These are phyloP conservation scores for Orbilia brochopaga DNA, from an alignment of 2,329 filamentous ascomycete genomes.

Conservation along the genomic window DNA sequence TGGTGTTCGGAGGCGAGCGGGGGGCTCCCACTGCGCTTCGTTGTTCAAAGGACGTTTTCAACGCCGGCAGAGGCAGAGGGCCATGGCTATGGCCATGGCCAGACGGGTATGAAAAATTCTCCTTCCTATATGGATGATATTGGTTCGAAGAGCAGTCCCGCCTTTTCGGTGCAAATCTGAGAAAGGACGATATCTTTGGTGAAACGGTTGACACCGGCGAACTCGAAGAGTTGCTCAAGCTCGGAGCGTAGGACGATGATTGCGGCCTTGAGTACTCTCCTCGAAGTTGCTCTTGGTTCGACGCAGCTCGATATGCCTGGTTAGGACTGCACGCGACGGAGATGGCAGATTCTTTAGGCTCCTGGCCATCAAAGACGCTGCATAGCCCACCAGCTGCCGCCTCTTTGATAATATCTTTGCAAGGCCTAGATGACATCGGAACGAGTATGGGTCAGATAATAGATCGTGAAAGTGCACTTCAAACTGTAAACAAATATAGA, in stretches of 20 bases:
- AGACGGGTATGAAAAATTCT: conserved; percentile 22
- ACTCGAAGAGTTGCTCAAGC: conserved; percentile 45
- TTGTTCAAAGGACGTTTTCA: conserved; percentile 43
- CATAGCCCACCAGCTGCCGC: conserved; percentile 36
- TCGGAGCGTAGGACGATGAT: conserved; percentile 43
- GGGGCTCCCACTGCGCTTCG: conserved; percentile 15
- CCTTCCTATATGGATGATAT: conserved; percentile 49
- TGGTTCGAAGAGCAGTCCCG: conserved; percentile 31
- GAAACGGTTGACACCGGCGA: conserved; percentile 40
- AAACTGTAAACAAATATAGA: not conserved
- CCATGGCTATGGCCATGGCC: conserved; percentile 8
- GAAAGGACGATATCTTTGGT: conserved; percentile 38
- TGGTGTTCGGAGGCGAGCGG: conserved; percentile 43
- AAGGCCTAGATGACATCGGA: conserved; percentile 17
- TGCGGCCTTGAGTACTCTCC: conserved; percentile 44
- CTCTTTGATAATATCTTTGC: conserved; percentile 48
- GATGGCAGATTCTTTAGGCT: conserved; percentile 21
- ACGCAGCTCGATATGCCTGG: conserved; percentile 19
- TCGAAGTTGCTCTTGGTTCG: conserved; percentile 29
- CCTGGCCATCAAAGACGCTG: conserved; percentile 41
- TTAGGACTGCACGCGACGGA: conserved; percentile 30
- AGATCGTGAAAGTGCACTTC: not conserved
- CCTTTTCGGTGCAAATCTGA: conserved; percentile 28
- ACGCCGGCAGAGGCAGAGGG: conserved; percentile 22
- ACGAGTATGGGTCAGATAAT: conserved; percentile 1